Evolutionary conservation across 352 stramenopile genomes (phyloP), one percentile per base, ranked within the genome.

Genomic region (Poterioochromonas sp.): DNA sequence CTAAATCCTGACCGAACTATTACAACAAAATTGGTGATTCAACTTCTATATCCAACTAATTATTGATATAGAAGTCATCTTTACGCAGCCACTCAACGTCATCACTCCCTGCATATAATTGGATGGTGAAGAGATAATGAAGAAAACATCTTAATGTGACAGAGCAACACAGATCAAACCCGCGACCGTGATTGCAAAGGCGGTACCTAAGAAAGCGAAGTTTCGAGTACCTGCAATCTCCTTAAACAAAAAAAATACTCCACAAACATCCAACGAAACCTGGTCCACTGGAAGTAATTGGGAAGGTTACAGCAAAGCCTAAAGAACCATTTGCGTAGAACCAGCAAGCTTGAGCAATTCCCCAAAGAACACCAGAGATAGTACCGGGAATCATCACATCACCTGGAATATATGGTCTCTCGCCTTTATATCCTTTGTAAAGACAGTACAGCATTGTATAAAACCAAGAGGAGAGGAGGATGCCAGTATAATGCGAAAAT

Each of bases 251-350:
- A 60, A 84, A 81, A 32, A 85, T 69, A 41, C 82, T 81, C 76
- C 81, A 85, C 0, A 83, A 35, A 15, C 79, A 81, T 1, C 64
- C 81, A 20, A 85, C 76, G 26, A 85, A 69, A 15, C 82, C 81
- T 18, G 82, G 82, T 32, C 81, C 82, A 41, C 53, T 80, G 0
- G 79, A 76, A 54, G 85, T 83, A 0, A 85, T 79, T 26, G 82
- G 82, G 62, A 85, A 85, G 41, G 81, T 69, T 22, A 84, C 54
- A 35, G 79, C 12, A 40, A 84, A 85, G 29, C 40, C 49, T 15
- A 85, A 47, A 1, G 26, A 37, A 20, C 76, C 78, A 77, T 85
- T 85, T 1, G 82, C 82, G 40, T 84, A 49, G 74, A 85, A 85
- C 82, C 82, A 85, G 26, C 34, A 78, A n/a, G 84, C 49, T 35